Percentiles rank a stretch among this genome's conserved stretches.
Conservation (phyloP, 2,329 filamentous ascomycete genomes). For the Pleoardoris graminearum region DNA sequence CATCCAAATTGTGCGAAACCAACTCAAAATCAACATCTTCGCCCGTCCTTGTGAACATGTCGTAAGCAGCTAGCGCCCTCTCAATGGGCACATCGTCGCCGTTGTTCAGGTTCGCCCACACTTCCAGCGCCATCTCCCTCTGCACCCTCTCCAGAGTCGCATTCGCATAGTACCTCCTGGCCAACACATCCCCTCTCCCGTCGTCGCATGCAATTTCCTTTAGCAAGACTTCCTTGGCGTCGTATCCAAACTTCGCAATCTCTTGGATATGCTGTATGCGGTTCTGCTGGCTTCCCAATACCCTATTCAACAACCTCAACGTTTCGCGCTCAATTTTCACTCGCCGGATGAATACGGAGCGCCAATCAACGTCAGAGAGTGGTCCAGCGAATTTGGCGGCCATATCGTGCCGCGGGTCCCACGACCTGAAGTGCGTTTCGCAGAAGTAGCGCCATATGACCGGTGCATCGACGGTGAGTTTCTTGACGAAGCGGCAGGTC, state of each 20-base stretch:
- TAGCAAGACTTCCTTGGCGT: slow-evolving; percentile 83
- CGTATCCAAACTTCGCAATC: slow-evolving; percentile 76
- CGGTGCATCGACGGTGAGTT: slow-evolving; percentile 69
- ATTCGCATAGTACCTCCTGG: slow-evolving; percentile 75
- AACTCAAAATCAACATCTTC: slow-evolving; percentile 73
- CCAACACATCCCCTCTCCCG: slow-evolving; percentile 71
- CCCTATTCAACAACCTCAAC: slow-evolving; percentile 59
- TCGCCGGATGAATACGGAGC: slow-evolving; percentile 50
- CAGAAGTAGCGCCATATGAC: slow-evolving; percentile 83
- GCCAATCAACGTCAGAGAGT: slow-evolving; percentile 72
- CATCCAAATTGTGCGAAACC: slow-evolving; percentile 63
- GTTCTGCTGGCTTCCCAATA: slow-evolving; percentile 71
- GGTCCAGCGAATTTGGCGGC: slow-evolving; percentile 44
- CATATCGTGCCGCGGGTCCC: slow-evolving; percentile 59
- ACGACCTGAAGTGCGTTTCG: slow-evolving; percentile 68
- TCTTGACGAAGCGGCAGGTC: slow-evolving; percentile 66
- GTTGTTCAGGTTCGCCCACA: slow-evolving; percentile 67
- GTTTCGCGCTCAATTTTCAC: slow-evolving; percentile 41
- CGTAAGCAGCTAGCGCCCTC: slow-evolving; percentile 77
- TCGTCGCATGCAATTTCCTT: slow-evolving; percentile 64
- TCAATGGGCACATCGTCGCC: slow-evolving; percentile 66
- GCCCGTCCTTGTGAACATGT: slow-evolving; percentile 82
- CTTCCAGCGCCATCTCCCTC: slow-evolving; percentile 73
- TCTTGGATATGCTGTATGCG: slow-evolving; percentile 70
- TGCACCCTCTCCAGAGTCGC: slow-evolving; percentile 79